A percentile compares a stretch with the other conserved stretches of the same genome.
Conservation (phyloP, 1,284 basidiomycete genomes). For the Cryptococcus sp. region DNA sequence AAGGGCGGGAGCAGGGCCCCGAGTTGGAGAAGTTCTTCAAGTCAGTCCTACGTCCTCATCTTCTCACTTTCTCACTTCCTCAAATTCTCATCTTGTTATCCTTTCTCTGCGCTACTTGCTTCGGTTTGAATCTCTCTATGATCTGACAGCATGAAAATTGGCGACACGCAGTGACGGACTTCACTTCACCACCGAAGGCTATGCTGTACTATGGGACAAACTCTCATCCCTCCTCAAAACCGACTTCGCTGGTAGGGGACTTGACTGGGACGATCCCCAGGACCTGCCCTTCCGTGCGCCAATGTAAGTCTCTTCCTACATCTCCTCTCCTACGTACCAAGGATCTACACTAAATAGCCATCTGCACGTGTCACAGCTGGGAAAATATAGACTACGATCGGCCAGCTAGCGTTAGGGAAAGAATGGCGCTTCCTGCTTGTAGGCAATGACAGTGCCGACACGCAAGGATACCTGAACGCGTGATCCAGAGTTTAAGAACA, state of each 20-base stretch:
- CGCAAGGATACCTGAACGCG: too few species aligned
- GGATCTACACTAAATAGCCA: not conserved
- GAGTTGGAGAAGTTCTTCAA: constrained; percentile 58
- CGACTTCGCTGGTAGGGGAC: constrained; percentile 53
- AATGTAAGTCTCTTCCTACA: constrained; percentile 17
- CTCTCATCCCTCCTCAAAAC: constrained; percentile 63
- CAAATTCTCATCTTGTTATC: too few species aligned
- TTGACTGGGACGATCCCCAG: constrained; percentile 36
- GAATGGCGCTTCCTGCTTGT: constrained; percentile 17
- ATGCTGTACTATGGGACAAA: constrained; percentile 68
- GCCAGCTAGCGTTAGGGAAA: constrained; percentile 17
- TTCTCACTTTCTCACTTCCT: too few species aligned
- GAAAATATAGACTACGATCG: constrained; percentile 10
- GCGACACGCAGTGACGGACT: constrained; percentile 64
- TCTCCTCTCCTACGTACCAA: not conserved
- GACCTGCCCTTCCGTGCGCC: constrained; percentile 34
- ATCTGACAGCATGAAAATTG: not conserved
- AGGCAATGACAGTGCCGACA: too few species aligned
- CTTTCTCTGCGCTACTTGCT: not conserved
- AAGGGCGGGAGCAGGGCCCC: constrained; percentile 59
- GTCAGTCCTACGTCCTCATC: constrained; percentile 15
- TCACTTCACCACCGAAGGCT: constrained; percentile 72
- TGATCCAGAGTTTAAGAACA: too few species aligned
- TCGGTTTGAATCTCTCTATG: not conserved
- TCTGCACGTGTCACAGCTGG: constrained; percentile 2